Evolutionary conservation across 2,329 filamentous ascomycete species (phyloP).

Genomic region (Claviceps sorghi): DNA sequence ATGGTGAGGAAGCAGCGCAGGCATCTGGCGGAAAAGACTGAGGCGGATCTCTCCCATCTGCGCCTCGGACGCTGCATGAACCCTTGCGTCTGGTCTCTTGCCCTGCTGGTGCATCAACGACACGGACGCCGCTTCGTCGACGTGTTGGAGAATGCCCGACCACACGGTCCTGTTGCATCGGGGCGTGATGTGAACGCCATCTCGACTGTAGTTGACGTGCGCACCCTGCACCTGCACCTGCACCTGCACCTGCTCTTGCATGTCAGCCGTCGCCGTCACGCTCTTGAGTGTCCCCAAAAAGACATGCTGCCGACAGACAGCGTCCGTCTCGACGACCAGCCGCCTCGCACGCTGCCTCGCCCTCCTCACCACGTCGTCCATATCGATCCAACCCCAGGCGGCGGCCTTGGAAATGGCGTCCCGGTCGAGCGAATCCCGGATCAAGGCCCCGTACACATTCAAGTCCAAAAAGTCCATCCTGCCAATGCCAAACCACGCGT

Average conservation of each 20-base stretch:
- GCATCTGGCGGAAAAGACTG: slow-evolving; percentile 1
- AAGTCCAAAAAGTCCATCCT: slow-evolving; percentile 13
- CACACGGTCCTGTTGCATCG: background rate
- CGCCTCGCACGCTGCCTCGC: background rate
- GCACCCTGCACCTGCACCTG: background rate
- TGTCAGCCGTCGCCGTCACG: background rate
- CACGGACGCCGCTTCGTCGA: background rate
- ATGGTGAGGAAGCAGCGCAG: slow-evolving; percentile 1
- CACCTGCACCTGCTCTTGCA: background rate
- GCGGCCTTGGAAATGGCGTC: slow-evolving; percentile 5
- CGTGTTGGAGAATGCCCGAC: slow-evolving; percentile 1
- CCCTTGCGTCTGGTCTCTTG: background rate
- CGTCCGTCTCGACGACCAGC: background rate
- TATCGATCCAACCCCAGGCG: slow-evolving; percentile 8
- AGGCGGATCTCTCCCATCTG: background rate
- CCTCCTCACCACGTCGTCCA: background rate
- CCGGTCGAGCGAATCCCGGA: slow-evolving; percentile 11
- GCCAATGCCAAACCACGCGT: slow-evolving; percentile 6
- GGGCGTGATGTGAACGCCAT: slow-evolving; percentile 4
- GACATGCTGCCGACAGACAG: background rate
- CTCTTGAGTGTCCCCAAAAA: background rate
- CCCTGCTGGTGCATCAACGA: background rate
- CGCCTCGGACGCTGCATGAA: background rate
- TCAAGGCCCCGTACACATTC: slow-evolving; percentile 10
- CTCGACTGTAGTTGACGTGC: background rate